phyloP scores from a whole-genome alignment of 441 rosid genomes.

The Macaranga tanarius region DNA sequence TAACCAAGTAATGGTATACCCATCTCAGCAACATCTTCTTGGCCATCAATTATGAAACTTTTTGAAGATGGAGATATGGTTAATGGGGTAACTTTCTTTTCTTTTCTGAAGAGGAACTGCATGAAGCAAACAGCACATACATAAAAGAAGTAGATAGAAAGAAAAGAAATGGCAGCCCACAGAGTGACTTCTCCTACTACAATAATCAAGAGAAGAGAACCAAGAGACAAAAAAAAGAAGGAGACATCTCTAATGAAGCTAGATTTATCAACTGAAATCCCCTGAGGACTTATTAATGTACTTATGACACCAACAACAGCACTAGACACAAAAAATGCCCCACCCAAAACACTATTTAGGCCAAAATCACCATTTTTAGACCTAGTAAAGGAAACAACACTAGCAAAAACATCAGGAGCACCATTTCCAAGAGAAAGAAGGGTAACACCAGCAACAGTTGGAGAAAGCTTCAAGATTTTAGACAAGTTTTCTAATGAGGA shows the following conservation, averaged over 20 bases:
- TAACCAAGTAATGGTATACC: constrained; percentile 65
- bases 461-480: constrained; percentile 67
- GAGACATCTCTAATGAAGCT: constrained; percentile 71
- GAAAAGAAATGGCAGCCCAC: constrained; percentile 58
- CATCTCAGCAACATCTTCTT: constrained; percentile 44
- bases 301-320: constrained; percentile 83
- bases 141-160: constrained; percentile 62
- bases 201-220: constrained; percentile 57
- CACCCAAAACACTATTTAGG: constrained; percentile 74
- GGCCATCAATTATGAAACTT: constrained; percentile 13
- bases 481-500: constrained; percentile 75
- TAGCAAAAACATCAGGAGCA: constrained; percentile 82
- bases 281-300: constrained; percentile 32
- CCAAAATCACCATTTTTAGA: constrained; percentile 70
- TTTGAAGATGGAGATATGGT: constrained; percentile 18
- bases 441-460: constrained; percentile 81
- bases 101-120: constrained; percentile 28
- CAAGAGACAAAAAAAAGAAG: constrained; percentile 65
- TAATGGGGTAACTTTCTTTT: constrained; percentile 20
- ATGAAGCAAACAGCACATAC: constrained; percentile 48
- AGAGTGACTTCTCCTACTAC: constrained; percentile 49
- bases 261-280: constrained; percentile 55
- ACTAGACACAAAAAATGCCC: constrained; percentile 78
- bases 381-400: constrained; percentile 75
- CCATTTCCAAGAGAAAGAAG: constrained; percentile 92